A percentile compares a stretch with the other conserved stretches of the same genome.
phyloP scores from a whole-genome alignment of 768 basidiomycete species.

The Trametes maxima region DNA sequence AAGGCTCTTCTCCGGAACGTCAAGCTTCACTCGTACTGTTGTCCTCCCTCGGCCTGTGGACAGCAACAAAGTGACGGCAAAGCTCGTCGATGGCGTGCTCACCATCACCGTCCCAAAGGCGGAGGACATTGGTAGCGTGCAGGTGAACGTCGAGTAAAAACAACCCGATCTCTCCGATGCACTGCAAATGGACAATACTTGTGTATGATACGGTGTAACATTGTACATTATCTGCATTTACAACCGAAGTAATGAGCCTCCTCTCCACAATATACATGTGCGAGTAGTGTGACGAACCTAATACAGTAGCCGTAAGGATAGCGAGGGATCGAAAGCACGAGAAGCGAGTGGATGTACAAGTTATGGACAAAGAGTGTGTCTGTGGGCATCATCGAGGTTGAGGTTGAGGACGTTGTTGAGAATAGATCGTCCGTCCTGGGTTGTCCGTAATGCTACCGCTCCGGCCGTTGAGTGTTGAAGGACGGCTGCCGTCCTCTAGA shows the following conservation, averaged over 20 bases:
- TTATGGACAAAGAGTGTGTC: too few relatives aligned
- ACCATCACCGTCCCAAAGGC: conserved; percentile 62
- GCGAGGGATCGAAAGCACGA: not conserved
- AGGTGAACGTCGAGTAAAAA: conserved; percentile 44
- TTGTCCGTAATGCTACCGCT: conserved; percentile 23
- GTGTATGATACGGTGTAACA: conserved; percentile 9
- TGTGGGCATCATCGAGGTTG: conserved; percentile 4
- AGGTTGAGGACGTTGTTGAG: conserved; percentile 23
- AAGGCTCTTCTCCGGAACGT: conserved; percentile 56
- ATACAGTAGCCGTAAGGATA: not conserved
- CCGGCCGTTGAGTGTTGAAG: not conserved
- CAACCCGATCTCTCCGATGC: too few relatives aligned
- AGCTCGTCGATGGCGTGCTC: conserved; percentile 69
- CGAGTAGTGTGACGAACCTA: not conserved
- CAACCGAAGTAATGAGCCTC: not conserved
- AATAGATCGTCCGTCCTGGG: conserved; percentile 34
- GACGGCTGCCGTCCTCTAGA: conserved; percentile 20
- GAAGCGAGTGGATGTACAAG: not conserved
- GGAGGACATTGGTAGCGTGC: conserved; percentile 57
- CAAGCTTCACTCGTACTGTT: conserved; percentile 67
- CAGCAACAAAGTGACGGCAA: conserved; percentile 57
- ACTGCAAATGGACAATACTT: not conserved
- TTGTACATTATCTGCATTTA: conserved; percentile 16
- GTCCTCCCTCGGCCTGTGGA: conserved; percentile 71
- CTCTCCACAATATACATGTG: not conserved